Conservation (phyloP, 805 yeast species). For the Candida berthetii region DNA sequence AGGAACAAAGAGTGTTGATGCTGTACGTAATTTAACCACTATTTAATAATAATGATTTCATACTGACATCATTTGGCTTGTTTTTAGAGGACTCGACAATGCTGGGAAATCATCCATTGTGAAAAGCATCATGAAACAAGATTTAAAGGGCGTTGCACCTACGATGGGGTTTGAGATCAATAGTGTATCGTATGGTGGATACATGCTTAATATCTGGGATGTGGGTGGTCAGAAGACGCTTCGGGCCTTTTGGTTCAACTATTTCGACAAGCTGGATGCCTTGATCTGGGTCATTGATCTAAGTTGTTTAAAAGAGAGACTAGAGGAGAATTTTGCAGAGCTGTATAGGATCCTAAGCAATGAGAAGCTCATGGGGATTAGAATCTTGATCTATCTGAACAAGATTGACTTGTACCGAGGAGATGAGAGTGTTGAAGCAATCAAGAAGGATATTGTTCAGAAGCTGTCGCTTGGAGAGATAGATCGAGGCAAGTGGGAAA, state of each 20-base stretch:
- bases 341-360: slow-evolving; percentile 47
- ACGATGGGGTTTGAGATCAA: slow-evolving; percentile 87
- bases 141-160: slow-evolving; percentile 59
- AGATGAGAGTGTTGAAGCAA: not conserved
- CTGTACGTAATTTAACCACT: slow-evolving; percentile 33
- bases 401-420: slow-evolving; percentile 56
- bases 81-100: slow-evolving; percentile 67
- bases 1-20: slow-evolving; percentile 66
- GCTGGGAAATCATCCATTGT: slow-evolving; percentile 89
- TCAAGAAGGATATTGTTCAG: not conserved
- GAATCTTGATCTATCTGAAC: slow-evolving; percentile 64
- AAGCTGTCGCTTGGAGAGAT: not conserved
- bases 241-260: slow-evolving; percentile 90
- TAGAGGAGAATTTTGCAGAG: slow-evolving; percentile 61
- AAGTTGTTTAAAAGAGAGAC: slow-evolving; percentile 44
- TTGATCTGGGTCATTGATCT: slow-evolving; percentile 86
- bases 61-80: too few relatives aligned
- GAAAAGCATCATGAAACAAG: slow-evolving; percentile 43
- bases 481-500: not conserved
- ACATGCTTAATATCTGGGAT: slow-evolving; percentile 65
- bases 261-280: slow-evolving; percentile 73
- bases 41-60: too few relatives aligned
- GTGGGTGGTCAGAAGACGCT: slow-evolving; percentile 86
- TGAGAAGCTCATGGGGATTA: slow-evolving; percentile 64
- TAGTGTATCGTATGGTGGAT: slow-evolving; percentile 37